Conservation (phyloP, 768 basidiomycete species). For the Naganishia antarctica region DNA sequence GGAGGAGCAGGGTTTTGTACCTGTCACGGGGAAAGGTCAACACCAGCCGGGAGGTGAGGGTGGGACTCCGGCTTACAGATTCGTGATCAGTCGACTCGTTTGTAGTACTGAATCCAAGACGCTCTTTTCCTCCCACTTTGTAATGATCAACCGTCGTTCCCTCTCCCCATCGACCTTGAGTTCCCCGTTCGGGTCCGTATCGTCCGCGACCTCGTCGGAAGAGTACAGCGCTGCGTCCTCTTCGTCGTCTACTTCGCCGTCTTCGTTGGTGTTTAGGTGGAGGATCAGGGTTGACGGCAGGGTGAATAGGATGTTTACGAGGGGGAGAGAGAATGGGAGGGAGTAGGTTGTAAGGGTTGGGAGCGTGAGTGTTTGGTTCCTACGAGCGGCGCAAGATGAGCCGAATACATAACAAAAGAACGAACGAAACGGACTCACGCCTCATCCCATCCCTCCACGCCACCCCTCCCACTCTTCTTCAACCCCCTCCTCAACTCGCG, state of each 20-base stretch:
- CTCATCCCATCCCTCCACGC: constrained; percentile 25
- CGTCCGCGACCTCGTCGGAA: constrained; percentile 1
- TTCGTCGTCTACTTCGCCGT: constrained; percentile 23
- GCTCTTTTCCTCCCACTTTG: constrained; percentile 29
- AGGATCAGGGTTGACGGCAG: constrained; percentile 24
- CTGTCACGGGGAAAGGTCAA: too few relatives aligned
- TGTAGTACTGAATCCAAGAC: constrained; percentile 20
- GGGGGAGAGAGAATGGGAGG: constrained; percentile 24
- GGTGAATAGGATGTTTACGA: constrained; percentile 23
- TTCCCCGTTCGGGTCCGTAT: constrained; percentile 1
- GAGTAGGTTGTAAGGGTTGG: constrained; percentile 25
- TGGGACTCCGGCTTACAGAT: constrained; percentile 28
- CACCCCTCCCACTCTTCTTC: not conserved
- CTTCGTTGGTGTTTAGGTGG: constrained; percentile 27
- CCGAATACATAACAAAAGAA: not conserved
- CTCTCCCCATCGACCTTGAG: constrained; percentile 18
- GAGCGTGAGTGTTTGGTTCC: constrained; percentile 24
- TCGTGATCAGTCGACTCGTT: not conserved
- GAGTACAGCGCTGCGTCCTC: constrained; percentile 14
- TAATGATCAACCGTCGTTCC: constrained; percentile 11
- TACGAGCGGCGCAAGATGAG: not conserved
- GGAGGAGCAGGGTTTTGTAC: constrained; percentile 21
- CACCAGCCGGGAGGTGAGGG: too few relatives aligned
- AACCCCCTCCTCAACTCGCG: constrained; percentile 9
- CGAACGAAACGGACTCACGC: constrained; percentile 6